Evolutionary conservation across 1,139 yeast genomes (phyloP).

Genomic region (Kodamaea derodonti): DNA sequence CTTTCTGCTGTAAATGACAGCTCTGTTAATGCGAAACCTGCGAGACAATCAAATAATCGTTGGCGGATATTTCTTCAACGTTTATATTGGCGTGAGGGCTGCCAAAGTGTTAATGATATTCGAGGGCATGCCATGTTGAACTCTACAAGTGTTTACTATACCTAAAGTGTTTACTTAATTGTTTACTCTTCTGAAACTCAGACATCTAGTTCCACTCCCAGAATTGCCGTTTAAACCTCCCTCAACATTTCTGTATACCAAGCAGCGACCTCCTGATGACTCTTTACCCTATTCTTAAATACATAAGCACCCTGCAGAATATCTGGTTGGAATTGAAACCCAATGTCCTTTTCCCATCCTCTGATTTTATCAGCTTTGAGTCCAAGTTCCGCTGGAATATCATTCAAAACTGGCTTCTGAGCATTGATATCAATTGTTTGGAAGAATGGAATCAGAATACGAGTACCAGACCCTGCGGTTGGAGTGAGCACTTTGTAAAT

Average conservation of each 20-base stretch:
- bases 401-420: conserved; percentile 28
- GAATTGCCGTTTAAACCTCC: too few relatives aligned
- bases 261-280: conserved; percentile 65
- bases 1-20: too few relatives aligned
- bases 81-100: too few relatives aligned
- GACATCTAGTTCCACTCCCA: too few relatives aligned
- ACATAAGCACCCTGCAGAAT: conserved; percentile 53
- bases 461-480: conserved; percentile 46
- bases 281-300: conserved; percentile 58
- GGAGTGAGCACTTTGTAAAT: conserved; percentile 64
- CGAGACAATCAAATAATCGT: too few relatives aligned
- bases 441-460: conserved; percentile 53
- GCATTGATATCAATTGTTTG: conserved; percentile 50
- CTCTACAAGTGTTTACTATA: too few relatives aligned
- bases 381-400: conserved; percentile 30
- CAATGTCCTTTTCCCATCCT: conserved; percentile 43
- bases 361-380: conserved; percentile 36
- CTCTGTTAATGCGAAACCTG: too few relatives aligned
- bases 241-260: conserved; percentile 57
- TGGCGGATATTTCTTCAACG: too few relatives aligned
- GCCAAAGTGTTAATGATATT: too few relatives aligned
- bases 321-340: conserved; percentile 49
- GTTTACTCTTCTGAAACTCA: too few relatives aligned
- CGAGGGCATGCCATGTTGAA: too few relatives aligned
- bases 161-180: too few relatives aligned